phyloP scores from a whole-genome alignment of 2,329 filamentous ascomycete species.

The Diaporthe citriasiana region DNA sequence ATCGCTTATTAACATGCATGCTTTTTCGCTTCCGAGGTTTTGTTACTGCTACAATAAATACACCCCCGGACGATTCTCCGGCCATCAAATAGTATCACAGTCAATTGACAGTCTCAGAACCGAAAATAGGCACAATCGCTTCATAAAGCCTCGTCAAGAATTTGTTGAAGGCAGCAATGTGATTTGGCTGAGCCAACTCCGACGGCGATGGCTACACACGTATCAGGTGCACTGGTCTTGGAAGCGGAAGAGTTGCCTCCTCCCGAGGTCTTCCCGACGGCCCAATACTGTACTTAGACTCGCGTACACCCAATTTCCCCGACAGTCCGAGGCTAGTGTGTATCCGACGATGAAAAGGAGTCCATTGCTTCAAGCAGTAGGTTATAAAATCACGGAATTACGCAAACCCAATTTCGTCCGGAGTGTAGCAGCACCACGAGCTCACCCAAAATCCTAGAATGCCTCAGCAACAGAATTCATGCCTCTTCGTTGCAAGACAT shows the following conservation, averaged over 20 bases:
- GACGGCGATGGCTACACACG: too few relatives aligned
- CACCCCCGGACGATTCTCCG: too few relatives aligned
- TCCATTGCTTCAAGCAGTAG: neutral
- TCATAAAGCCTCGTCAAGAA: too few relatives aligned
- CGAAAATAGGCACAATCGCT: too few relatives aligned
- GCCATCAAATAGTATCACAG: too few relatives aligned
- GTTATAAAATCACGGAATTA: neutral
- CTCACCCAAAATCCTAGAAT: neutral
- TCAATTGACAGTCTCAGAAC: too few relatives aligned
- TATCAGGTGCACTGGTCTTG: neutral
- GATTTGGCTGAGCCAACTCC: too few relatives aligned
- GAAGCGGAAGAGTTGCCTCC: constrained; percentile 8
- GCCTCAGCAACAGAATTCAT: constrained; percentile 1
- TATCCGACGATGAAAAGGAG: constrained; percentile 9
- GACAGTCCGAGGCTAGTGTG: constrained; percentile 12
- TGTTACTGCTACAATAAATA: too few relatives aligned
- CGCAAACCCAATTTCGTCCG: neutral
- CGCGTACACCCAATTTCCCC: neutral
- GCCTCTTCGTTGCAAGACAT: constrained; percentile 18
- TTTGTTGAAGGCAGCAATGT: too few relatives aligned
- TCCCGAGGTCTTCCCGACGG: constrained; percentile 11
- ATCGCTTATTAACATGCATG: too few relatives aligned
- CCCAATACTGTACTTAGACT: neutral
- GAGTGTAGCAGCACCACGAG: neutral
- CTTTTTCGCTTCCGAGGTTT: too few relatives aligned